phyloP scores from a whole-genome alignment of 2,329 filamentous ascomycete genomes.

The Calonectria naviculata region DNA sequence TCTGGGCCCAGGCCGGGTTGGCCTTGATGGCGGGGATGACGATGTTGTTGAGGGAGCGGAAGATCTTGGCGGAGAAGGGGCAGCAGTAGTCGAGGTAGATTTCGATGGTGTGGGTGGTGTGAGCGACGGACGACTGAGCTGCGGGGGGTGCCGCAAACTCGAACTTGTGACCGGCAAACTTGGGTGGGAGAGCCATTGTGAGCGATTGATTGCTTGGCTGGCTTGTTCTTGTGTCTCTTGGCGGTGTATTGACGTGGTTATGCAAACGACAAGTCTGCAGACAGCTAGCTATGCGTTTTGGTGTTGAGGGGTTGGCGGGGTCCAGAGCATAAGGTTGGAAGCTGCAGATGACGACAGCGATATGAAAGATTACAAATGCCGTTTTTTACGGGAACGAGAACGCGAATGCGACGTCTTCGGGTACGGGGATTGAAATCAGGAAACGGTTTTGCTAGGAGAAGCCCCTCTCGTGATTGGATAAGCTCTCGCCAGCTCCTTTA shows the following conservation, averaged over 20 bases:
- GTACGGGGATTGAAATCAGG: neutral
- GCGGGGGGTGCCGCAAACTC: conserved; percentile 54
- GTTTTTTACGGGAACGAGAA: neutral
- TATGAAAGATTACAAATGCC: neutral
- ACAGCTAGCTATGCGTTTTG: neutral
- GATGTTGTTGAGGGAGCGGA: conserved; percentile 77
- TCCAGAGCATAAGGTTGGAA: neutral
- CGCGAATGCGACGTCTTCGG: neutral
- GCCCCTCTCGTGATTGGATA: neutral
- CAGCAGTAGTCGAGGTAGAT: conserved; percentile 91
- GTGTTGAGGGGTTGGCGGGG: conserved; percentile 9
- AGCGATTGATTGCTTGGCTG: neutral
- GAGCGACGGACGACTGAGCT: conserved; percentile 49
- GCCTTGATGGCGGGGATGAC: conserved; percentile 73
- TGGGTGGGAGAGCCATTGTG: conserved; percentile 80
- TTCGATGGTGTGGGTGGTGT: conserved; percentile 69
- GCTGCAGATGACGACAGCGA: conserved; percentile 14
- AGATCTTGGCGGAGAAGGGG: conserved; percentile 76
- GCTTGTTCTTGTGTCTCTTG: neutral
- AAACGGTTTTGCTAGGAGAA: neutral
- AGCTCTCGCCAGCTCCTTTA: neutral
- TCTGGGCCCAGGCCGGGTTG: conserved; percentile 65
- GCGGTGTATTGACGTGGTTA: neutral
- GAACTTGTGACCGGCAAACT: conserved; percentile 79
- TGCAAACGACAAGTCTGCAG: neutral